These are phyloP conservation scores for Dunaliella sp. DNA, from an alignment of 139 green algal genomes.

Conservation along the genomic window DNA sequence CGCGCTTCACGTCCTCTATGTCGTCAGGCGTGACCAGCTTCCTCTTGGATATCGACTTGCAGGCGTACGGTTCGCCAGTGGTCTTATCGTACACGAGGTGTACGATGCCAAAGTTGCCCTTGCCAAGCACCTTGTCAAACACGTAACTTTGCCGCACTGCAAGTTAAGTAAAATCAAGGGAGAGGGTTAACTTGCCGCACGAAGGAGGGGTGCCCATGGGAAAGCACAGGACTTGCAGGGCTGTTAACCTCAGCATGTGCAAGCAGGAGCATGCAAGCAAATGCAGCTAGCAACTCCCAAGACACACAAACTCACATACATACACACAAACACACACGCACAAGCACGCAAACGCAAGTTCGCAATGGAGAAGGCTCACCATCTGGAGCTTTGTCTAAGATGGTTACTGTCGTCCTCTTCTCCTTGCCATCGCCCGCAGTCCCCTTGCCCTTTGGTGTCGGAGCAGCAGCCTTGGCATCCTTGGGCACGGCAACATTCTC, in stretches of 20 bases:
- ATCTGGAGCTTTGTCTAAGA: background rate
- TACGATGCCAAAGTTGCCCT: conserved; percentile 70
- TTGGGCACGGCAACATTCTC: background rate
- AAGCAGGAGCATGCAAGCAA: no score
- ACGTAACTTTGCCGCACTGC: conserved; percentile 42
- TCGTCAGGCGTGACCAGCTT: conserved; percentile 66
- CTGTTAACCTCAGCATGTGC: no score
- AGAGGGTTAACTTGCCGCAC: no score
- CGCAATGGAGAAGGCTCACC: no score
- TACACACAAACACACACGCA: no score
- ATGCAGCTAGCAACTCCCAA: no score
- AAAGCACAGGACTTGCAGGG: no score
- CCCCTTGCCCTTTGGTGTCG: background rate
- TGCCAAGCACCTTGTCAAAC: conserved; percentile 60
- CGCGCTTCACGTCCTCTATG: conserved; percentile 64
- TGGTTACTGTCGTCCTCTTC: background rate
- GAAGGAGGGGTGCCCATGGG: no score
- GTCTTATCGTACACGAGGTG: conserved; percentile 56
- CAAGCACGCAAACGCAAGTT: no score
- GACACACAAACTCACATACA: no score
- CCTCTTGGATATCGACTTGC: conserved; percentile 79
- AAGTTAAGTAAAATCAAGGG: no score
- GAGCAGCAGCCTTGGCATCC: background rate
- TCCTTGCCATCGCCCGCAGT: background rate
- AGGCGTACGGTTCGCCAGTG: conserved; percentile 67